These are phyloP conservation scores for Rhodotorula mucilaginosa DNA, from an alignment of 1,284 basidiomycete genomes.

Conservation along the genomic window DNA sequence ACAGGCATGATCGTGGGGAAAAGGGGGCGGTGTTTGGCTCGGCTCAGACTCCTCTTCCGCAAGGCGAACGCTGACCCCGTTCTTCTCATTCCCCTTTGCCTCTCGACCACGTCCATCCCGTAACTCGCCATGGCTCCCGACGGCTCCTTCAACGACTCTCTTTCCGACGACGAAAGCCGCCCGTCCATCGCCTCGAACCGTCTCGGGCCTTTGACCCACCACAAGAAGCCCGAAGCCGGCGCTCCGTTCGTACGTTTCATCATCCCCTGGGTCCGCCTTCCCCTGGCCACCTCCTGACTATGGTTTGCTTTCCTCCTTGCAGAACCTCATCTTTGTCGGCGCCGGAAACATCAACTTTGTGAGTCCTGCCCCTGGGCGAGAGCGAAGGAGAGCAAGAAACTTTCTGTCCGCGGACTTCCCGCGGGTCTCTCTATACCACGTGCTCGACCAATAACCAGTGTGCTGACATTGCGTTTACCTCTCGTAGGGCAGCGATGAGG, in stretches of 20 bases:
- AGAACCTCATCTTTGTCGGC: conserved; percentile 82
- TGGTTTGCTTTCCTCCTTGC: background rate
- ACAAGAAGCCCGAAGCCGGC: conserved; percentile 22
- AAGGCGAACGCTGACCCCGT: too few relatives aligned
- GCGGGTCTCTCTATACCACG: too few relatives aligned
- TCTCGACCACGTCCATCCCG: too few relatives aligned
- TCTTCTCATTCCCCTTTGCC: too few relatives aligned
- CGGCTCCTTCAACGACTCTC: background rate
- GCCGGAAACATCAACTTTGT: conserved; percentile 59
- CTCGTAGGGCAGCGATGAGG: conserved; percentile 26
- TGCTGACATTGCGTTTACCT: background rate
- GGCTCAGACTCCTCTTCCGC: too few relatives aligned
- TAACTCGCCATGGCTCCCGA: too few relatives aligned
- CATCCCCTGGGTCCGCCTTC: background rate
- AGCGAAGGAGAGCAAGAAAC: background rate
- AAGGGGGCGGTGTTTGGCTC: too few relatives aligned
- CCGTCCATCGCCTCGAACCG: conserved; percentile 24
- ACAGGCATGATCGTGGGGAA: too few relatives aligned
- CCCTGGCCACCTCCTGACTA: background rate
- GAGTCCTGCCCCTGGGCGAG: background rate
- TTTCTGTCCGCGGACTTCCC: background rate
- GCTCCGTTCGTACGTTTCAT: conserved; percentile 14
- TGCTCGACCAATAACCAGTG: too few relatives aligned
- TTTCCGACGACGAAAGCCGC: conserved; percentile 3
- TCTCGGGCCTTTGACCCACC: conserved; percentile 27